These are phyloP conservation scores for Didymella arachidicola DNA, from an alignment of 2,329 filamentous ascomycete genomes.

Conservation along the genomic window DNA sequence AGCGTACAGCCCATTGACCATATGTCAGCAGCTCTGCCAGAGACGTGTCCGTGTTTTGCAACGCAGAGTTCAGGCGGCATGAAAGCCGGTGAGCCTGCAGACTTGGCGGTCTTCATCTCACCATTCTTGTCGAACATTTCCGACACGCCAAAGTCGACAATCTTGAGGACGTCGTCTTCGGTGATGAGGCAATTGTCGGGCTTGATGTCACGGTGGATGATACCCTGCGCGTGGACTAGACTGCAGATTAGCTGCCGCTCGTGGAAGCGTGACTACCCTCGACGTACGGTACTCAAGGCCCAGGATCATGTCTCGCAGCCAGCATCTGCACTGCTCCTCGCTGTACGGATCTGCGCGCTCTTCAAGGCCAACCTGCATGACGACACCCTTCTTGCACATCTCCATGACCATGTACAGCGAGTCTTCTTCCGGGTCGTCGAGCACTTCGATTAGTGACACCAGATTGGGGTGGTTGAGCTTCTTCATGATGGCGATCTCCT, in stretches of 20 bases:
- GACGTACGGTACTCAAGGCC: conserved; percentile 88
- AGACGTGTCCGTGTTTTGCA: conserved; percentile 83
- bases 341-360: conserved; percentile 83
- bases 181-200: conserved; percentile 94
- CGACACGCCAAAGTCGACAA: conserved; percentile 98
- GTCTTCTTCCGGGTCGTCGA: conserved; percentile 95
- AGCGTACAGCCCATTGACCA: conserved; percentile 99
- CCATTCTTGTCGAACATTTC: conserved; percentile 94
- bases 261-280: not conserved
- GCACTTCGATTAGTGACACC: conserved; percentile 90
- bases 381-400: conserved; percentile 97
- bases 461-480: conserved; percentile 94
- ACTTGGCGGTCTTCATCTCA: conserved; percentile 91
- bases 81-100: conserved; percentile 93
- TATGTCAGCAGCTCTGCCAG: conserved; percentile 88
- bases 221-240: conserved; percentile 87
- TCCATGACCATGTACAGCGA: conserved; percentile 98
- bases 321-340: conserved; percentile 81
- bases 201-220: conserved; percentile 97
- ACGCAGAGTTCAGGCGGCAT: conserved; percentile 92
- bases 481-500: conserved; percentile 99
- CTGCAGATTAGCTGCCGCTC: conserved; percentile 28
- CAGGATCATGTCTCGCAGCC: conserved; percentile 93
- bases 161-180: conserved; percentile 90
- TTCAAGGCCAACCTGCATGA: conserved; percentile 94